Base-by-base conservation (phyloP, 169 alveolate species). In the Fabrea salina region DNA sequence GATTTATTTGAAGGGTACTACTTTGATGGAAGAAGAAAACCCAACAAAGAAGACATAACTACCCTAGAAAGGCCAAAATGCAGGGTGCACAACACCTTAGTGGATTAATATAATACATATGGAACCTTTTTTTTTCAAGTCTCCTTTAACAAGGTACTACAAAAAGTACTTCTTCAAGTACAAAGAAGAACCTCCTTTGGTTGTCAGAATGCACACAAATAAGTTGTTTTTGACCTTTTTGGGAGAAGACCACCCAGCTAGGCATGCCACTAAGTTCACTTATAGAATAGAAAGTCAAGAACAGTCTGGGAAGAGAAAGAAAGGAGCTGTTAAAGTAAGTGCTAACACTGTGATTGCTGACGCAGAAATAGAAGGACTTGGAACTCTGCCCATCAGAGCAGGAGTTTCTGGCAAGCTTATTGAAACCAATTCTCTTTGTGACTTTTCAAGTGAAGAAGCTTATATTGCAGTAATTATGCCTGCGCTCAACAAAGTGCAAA, bases 1-100 rank as follows among this genome's bases (percentile, higher is more conserved):
- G 58, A 82, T 22, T 75, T 82, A 3, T 82, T 82, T 54, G 54
- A 53, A 40, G 87, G 87, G 2, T 82, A 82, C 47, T 75, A 75
- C 61, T 82, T 39, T 67, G 87, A 82, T 43, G 33, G n/a, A n/a
- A n/a, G n/a, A n/a, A n/a, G n/a, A n/a, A n/a, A n/a, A n/a, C n/a
- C n/a, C n/a, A n/a, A n/a, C n/a, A n/a, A n/a, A n/a, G n/a, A n/a
- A n/a, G n/a, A n/a, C n/a, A n/a, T n/a, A n/a, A n/a, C n/a, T n/a
- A n/a, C n/a, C n/a, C n/a, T n/a, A n/a, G n/a, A n/a, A n/a, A n/a
- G n/a, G n/a, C n/a, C n/a, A n/a, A n/a, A n/a, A n/a, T n/a, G n/a
- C n/a, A n/a, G n/a, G n/a, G n/a, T n/a, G n/a, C n/a, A n/a, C n/a
- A n/a, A n/a, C n/a, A n/a, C n/a, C n/a, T n/a, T n/a, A n/a, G n/a